Evolutionary conservation across 2,329 filamentous ascomycete species (phyloP), one percentile per base, ranked within the genome.

Genomic region (Leptodontidium sp.): DNA sequence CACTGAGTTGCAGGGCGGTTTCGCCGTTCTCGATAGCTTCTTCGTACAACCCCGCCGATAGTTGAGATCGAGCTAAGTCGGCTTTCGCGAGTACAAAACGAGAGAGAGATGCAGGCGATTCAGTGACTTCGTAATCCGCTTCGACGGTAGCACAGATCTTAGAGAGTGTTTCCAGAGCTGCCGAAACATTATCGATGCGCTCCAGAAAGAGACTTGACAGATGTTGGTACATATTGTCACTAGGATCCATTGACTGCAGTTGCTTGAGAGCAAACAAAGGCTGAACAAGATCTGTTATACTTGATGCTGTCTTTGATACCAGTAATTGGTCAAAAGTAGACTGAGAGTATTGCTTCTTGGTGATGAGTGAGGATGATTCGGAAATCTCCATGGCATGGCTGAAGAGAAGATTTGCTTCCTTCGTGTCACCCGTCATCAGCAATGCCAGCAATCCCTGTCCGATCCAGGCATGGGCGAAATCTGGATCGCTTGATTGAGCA

Each of bases 331-430:
- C 95, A 78, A 99, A 98, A 59, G 92, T 85, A 1, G 93, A 92
- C 0, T 91, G 83, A 0, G 93, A 86, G 77, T 94, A 98, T 78
- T 95, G 92, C 38, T 90, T 88, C 77, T 94, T 92, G 0, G 91
- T 89, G 4, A 93, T 83, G 2, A 90, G 79, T 0, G 91, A 90
- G 0, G 92, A 91, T 0, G 93, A 91, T 70, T 93, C 92, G 0
- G 93, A 90, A 61, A 99, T 95, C 71, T 97, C 94, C 82, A 97
- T 96, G 0, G 96, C 95, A 78, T 99, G 96, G 1, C 93, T 94
- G 77, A 98, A 97, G 11, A 98, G 87, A 12, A 90, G 90, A 26
- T 93, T 86, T 0, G 95, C 94, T 80, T 98, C 94, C 70, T 87
- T 89, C 0, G 82, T 75, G 70, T 97, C 91, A 1, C 93, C 94